Conservation (phyloP, 75 land plant species). For the Cupressus sempervirens region DNA sequence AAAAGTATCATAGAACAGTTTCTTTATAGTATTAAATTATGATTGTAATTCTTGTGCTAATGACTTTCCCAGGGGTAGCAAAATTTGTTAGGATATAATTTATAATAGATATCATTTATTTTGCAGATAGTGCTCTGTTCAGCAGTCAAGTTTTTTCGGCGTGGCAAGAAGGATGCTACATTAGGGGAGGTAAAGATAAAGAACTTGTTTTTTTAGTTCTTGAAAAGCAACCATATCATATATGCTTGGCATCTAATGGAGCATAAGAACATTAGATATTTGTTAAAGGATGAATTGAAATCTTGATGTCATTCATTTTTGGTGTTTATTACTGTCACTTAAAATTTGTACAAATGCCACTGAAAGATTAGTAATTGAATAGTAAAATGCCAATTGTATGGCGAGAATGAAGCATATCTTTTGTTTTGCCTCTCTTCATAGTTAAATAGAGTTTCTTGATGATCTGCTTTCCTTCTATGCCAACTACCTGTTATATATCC, state of each 20-base stretch:
- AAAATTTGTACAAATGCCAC: background rate
- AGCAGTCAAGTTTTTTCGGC: conserved; percentile 64
- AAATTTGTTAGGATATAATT: background rate
- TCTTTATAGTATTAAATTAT: background rate
- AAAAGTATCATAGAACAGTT: background rate
- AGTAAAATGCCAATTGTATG: background rate
- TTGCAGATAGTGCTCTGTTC: conserved; percentile 85
- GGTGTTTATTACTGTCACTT: background rate
- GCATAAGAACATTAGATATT: background rate
- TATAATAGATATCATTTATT: conserved; percentile 3
- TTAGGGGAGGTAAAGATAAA: conserved; percentile 60
- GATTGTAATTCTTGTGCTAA: background rate
- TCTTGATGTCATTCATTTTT: background rate
- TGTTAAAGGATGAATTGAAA: background rate
- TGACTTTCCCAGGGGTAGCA: background rate
- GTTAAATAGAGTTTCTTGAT: background rate
- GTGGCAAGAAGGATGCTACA: conserved; percentile 64
- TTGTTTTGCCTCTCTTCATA: background rate
- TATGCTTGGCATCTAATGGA: background rate
- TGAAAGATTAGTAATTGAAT: background rate
- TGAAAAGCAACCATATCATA: background rate
- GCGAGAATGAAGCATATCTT: background rate
- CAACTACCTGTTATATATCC: background rate
- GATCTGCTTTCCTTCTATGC: background rate
- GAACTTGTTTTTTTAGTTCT: background rate